phyloP scores from a whole-genome alignment of 768 basidiomycete genomes.

The Hebeloma cylindrosporum region DNA sequence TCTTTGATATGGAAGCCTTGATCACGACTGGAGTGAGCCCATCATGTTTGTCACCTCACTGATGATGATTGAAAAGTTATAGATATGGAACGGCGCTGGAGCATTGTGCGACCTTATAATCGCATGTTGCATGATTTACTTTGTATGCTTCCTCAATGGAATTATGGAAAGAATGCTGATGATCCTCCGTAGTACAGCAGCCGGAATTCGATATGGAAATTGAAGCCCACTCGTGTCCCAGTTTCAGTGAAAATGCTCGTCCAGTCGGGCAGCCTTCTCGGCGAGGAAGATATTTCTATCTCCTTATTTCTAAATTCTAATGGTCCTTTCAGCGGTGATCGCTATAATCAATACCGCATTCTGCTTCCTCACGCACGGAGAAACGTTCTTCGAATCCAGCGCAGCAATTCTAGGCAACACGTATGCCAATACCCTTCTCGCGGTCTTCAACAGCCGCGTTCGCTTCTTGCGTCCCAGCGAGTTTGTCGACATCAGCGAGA shows the following conservation, averaged over 20 bases:
- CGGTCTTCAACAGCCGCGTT: conserved; percentile 8
- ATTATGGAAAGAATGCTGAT: background rate
- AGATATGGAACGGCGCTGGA: conserved; percentile 14
- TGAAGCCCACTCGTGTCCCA: conserved; percentile 3
- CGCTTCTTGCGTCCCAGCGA: conserved; percentile 6
- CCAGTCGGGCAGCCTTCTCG: conserved; percentile 7
- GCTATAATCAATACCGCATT: conserved; percentile 8
- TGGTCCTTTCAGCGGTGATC: conserved; percentile 1
- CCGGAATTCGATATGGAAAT: conserved; percentile 4
- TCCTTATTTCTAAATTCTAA: background rate
- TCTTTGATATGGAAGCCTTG: conserved; percentile 1
- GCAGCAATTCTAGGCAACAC: conserved; percentile 3
- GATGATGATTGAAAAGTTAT: background rate
- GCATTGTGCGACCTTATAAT: conserved; percentile 12
- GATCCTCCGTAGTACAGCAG: conserved; percentile 5
- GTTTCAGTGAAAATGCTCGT: conserved; percentile 1
- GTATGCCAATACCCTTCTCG: conserved; percentile 10
- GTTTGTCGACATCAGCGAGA: conserved; percentile 5
- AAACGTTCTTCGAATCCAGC: conserved; percentile 11
- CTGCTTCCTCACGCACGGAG: conserved; percentile 7
- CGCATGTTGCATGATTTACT: conserved; percentile 7
- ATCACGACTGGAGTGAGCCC: conserved; percentile 8
- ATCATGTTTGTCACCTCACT: background rate
- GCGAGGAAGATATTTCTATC: background rate
- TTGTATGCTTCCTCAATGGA: conserved; percentile 1